Percentiles rank a stretch among this genome's conserved stretches.
These are phyloP conservation scores for Parachlorella kessleri DNA, from an alignment of 139 green algal species.

Conservation along the genomic window DNA sequence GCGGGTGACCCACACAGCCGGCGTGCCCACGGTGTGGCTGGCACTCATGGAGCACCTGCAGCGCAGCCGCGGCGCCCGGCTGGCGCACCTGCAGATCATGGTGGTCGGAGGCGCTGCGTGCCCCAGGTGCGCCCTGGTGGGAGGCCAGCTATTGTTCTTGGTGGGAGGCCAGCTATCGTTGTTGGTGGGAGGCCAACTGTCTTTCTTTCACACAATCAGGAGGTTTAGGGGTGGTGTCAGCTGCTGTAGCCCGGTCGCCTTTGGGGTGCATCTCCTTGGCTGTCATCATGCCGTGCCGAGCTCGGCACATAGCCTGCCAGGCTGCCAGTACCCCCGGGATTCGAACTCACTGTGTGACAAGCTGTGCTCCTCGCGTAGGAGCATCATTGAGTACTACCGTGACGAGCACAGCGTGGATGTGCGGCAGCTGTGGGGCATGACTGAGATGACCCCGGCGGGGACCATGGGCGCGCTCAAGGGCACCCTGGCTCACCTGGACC, in stretches of 20 bases:
- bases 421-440: conserved; percentile 78
- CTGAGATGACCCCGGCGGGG: conserved; percentile 71
- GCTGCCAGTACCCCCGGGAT: too few relatives aligned
- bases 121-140: conserved; percentile 23
- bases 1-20: conserved; percentile 53
- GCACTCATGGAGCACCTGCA: conserved; percentile 63
- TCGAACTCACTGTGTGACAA: too few relatives aligned
- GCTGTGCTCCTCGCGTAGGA: too few relatives aligned
- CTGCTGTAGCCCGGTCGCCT: neutral
- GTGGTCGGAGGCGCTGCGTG: conserved; percentile 71
- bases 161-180: too few relatives aligned
- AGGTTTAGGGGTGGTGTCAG: too few relatives aligned
- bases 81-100: conserved; percentile 50
- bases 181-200: too few relatives aligned
- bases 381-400: conserved; percentile 38
- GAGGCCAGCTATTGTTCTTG: too few relatives aligned
- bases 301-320: too few relatives aligned
- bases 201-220: too few relatives aligned
- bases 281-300: too few relatives aligned
- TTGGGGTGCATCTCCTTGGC: neutral
- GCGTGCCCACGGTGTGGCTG: conserved; percentile 79
- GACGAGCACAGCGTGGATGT: conserved; percentile 56
- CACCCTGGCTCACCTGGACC: conserved; percentile 18
- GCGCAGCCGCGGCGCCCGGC: conserved; percentile 26
- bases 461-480: conserved; percentile 58